These are phyloP conservation scores for Fusarium decemcellulare DNA, from an alignment of 2,329 filamentous ascomycete species.

Conservation along the genomic window DNA sequence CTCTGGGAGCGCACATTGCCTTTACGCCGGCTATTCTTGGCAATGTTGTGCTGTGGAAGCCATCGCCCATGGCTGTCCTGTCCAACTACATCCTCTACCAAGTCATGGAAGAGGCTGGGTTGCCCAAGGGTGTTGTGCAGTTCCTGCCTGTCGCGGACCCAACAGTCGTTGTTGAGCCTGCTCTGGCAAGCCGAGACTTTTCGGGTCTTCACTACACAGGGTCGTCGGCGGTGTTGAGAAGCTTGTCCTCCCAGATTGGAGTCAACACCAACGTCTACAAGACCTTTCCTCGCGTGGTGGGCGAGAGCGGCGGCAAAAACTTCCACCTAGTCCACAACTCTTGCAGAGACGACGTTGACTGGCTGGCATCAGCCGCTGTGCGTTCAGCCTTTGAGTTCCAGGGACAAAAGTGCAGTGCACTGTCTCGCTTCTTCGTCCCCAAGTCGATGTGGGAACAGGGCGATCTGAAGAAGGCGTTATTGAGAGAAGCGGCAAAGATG, in stretches of 20 bases:
- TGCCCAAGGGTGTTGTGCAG: slow-evolving; percentile 54
- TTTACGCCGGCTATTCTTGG: slow-evolving; percentile 53
- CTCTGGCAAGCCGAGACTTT: slow-evolving; percentile 51
- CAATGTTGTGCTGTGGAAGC: slow-evolving; percentile 59
- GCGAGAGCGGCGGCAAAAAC: slow-evolving; percentile 67
- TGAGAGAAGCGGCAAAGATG: slow-evolving; percentile 14
- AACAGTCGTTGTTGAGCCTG: slow-evolving; percentile 48
- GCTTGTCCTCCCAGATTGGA: slow-evolving; percentile 48
- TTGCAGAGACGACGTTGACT: slow-evolving; percentile 9
- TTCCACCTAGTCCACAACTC: slow-evolving; percentile 61
- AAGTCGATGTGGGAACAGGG: slow-evolving; percentile 15
- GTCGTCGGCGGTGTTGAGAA: slow-evolving; percentile 53
- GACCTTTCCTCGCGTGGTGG: slow-evolving; percentile 59
- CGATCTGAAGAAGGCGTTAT: slow-evolving; percentile 13
- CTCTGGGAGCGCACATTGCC: slow-evolving; percentile 54
- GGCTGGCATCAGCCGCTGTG: slow-evolving; percentile 10
- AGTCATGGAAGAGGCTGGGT: slow-evolving; percentile 55
- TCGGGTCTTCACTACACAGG: slow-evolving; percentile 54
- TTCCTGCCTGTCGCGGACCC: slow-evolving; percentile 53
- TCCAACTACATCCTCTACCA: slow-evolving; percentile 52
- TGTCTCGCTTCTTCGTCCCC: slow-evolving; percentile 17
- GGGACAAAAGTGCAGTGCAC: slow-evolving; percentile 21
- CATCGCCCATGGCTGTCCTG: slow-evolving; percentile 49
- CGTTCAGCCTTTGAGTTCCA: slow-evolving; percentile 19
- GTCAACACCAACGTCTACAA: slow-evolving; percentile 48